Conservation (phyloP, 1,284 basidiomycete species). For the Cystobasidium pallidum region DNA sequence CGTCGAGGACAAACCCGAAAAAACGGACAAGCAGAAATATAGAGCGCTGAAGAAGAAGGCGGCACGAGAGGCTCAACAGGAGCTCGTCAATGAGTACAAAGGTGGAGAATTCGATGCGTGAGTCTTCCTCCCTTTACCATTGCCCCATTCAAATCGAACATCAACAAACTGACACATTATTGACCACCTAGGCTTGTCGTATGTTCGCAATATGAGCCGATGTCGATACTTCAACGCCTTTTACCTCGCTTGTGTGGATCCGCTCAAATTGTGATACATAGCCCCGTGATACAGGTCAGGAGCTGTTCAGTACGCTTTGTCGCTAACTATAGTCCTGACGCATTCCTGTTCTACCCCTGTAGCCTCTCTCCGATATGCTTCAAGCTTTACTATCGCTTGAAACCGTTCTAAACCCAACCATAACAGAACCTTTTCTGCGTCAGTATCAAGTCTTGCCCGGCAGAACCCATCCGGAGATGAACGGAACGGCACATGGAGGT, state of each 20-base stretch:
- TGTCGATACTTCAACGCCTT: conserved; percentile 75
- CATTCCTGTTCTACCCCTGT: background rate
- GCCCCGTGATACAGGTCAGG: conserved; percentile 73
- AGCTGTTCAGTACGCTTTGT: background rate
- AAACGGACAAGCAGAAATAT: conserved; percentile 48
- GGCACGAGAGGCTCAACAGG: conserved; percentile 65
- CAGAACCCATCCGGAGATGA: conserved; percentile 94
- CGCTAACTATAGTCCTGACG: background rate
- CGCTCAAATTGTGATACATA: conserved; percentile 81
- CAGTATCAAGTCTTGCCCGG: conserved; percentile 94
- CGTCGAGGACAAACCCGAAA: conserved; percentile 8
- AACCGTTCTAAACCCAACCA: conserved; percentile 67
- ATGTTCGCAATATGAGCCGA: conserved; percentile 82
- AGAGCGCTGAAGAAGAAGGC: conserved; percentile 73
- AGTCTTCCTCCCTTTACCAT: conserved; percentile 49
- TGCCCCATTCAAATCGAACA: too few species aligned
- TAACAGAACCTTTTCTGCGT: conserved; percentile 87
- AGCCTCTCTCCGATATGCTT: conserved; percentile 32
- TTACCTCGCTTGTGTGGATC: conserved; percentile 80
- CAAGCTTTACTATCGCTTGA: conserved; percentile 71
- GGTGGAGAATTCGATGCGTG: conserved; percentile 83
- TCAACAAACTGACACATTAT: too few species aligned
- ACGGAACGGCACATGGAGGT: conserved; percentile 82
- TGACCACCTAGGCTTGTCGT: conserved; percentile 81
- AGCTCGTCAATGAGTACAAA: conserved; percentile 78